Evolutionary conservation across 345 rosid species (phyloP), one percentile per base, ranked within the genome.

Genomic region (Crucihimalaya himalaica): DNA sequence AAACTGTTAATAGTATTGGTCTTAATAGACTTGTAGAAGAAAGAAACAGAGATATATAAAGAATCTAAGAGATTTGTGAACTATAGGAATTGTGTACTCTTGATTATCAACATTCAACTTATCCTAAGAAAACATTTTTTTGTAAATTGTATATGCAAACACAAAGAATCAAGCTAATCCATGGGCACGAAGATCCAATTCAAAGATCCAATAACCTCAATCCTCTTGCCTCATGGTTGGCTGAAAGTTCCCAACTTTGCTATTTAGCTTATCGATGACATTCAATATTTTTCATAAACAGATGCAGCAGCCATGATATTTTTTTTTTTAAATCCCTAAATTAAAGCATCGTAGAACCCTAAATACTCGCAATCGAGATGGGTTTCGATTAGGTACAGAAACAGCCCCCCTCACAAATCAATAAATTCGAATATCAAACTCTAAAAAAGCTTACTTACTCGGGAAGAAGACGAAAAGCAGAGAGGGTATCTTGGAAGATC

Each of bases 401-500:
- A 52, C 32, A 58, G 15, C 28, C 32, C 12, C n/a, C 4, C n/a
- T n/a, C 7, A 23, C 54, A 4, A 34, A 35, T 15, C 6, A 46
- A 20, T 25, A 12, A 27, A 60, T 66, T 27, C 5, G 5, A 27
- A 27, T 27, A 27, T 27, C 28, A 4, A 27, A 27, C 28, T 27
- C 28, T 27, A 27, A 27, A 27, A 27, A 27, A 27, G 28, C 28
- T 27, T 32, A 32, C 84, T 79, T 80, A 91, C 98, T 78, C 66
- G 29, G 97, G 89, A 66, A 93, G 91, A 46, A 89, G 83, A 66
- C 91, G 90, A 68, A 88, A 86, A 82, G 98, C 91, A 34, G 89
- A 9, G 81, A 88, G 88, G 31, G 80, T 76, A 81, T 93, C 91
- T 11, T 68, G 84, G 63, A 89, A 84, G 87, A 94, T 70, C 58